Evolutionary conservation across 306 rosid genomes (phyloP).

Genomic region (Pyrus bretschneideri): DNA sequence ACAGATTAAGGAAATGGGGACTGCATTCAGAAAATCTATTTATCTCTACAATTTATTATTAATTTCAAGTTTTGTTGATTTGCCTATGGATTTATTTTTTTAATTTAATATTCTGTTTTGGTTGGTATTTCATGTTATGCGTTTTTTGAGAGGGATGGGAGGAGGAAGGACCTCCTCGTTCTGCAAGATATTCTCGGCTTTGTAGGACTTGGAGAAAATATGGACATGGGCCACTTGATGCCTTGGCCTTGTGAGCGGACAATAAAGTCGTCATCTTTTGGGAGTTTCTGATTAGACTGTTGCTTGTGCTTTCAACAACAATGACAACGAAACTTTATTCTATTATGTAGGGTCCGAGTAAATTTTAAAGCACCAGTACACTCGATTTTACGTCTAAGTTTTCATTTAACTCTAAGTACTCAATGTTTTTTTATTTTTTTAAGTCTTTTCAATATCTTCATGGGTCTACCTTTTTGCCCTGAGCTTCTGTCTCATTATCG

Average conservation of each 20-base stretch:
- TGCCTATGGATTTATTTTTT: background rate
- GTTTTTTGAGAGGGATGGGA: background rate
- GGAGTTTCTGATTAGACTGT: background rate
- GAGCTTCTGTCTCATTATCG: too few relatives aligned
- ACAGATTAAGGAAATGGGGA: background rate
- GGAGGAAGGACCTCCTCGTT: background rate
- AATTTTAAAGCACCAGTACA: too few relatives aligned
- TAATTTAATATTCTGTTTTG: background rate
- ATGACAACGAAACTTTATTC: too few relatives aligned
- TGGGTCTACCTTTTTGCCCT: too few relatives aligned
- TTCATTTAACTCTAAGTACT: fast-evolving
- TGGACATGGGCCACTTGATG: background rate
- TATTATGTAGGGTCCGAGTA: too few relatives aligned
- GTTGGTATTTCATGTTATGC: background rate
- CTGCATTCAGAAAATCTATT: background rate
- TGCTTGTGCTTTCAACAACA: background rate
- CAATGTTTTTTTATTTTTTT: too few relatives aligned
- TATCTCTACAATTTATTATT: background rate
- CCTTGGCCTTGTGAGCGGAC: background rate
- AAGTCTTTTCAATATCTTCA: too few relatives aligned
- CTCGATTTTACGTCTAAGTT: too few relatives aligned
- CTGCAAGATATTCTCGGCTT: background rate
- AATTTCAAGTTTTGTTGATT: too few relatives aligned
- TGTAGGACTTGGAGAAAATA: background rate
- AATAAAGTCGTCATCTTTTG: background rate